These are phyloP conservation scores for Dipodascus geniculatus DNA, from an alignment of 805 yeast genomes.

Conservation along the genomic window DNA sequence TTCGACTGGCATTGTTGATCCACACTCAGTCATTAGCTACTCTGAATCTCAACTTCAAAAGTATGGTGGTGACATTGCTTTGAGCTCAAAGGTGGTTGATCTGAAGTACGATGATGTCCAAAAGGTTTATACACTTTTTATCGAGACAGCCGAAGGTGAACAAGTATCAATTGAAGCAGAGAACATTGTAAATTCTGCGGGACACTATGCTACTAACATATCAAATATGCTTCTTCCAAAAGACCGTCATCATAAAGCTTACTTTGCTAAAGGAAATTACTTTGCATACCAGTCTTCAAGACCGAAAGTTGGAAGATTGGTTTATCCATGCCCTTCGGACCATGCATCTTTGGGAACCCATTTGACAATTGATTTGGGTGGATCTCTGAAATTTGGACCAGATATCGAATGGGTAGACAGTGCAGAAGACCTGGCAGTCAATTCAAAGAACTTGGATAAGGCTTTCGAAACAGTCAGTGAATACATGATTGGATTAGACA, in stretches of 20 bases:
- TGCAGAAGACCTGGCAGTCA: conserved; percentile 22
- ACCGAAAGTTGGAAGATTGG: conserved; percentile 42
- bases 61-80: conserved; percentile 51
- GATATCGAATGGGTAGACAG: conserved; percentile 67
- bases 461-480: conserved; percentile 48
- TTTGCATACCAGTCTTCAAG: conserved; percentile 40
- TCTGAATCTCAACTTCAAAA: conserved; percentile 42
- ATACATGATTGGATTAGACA: conserved; percentile 52
- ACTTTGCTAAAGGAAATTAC: conserved; percentile 80
- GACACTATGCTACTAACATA: conserved; percentile 60
- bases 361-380: conserved; percentile 71
- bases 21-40: conserved; percentile 63
- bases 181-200: conserved; percentile 66
- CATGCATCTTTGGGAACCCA: conserved; percentile 78
- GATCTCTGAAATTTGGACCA: conserved; percentile 76
- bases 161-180: conserved; percentile 30
- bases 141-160: conserved; percentile 15
- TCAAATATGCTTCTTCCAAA: conserved; percentile 59
- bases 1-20: conserved; percentile 73
- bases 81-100: conserved; percentile 45
- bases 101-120: conserved; percentile 18
- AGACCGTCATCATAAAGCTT: conserved; percentile 44
- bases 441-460: conserved; percentile 32
- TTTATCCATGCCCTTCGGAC: conserved; percentile 76
- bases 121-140: conserved; percentile 14